These are phyloP conservation scores for Rhodofomes roseus DNA, from an alignment of 1,284 basidiomycete genomes.

Conservation along the genomic window DNA sequence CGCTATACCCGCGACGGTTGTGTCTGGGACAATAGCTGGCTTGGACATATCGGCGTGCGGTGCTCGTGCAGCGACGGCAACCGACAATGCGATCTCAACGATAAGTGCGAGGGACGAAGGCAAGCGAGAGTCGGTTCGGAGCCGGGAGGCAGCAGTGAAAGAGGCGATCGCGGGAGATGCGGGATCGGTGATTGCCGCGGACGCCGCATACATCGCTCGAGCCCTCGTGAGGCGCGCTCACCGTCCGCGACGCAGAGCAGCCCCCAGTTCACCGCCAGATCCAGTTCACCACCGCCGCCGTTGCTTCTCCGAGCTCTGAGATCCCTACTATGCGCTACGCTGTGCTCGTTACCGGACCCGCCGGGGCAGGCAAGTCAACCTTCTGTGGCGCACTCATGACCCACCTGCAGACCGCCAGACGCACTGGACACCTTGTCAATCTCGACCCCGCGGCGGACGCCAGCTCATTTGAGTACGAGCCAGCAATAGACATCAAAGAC, in stretches of 20 bases:
- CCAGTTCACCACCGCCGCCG: neutral
- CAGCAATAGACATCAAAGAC: constrained; percentile 93
- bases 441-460: constrained; percentile 93
- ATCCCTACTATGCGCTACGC: constrained; percentile 78
- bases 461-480: constrained; percentile 87
- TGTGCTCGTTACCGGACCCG: constrained; percentile 86
- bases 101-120: neutral
- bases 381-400: constrained; percentile 90
- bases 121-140: neutral
- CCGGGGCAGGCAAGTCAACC: constrained; percentile 97
- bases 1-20: constrained; percentile 76
- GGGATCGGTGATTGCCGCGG: constrained; percentile 1
- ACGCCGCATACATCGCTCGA: neutral
- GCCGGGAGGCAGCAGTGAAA: neutral
- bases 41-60: constrained; percentile 53
- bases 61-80: neutral
- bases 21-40: constrained; percentile 69
- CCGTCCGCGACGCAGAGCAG: neutral
- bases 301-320: neutral
- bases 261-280: neutral
- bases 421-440: constrained; percentile 93
- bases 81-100: neutral
- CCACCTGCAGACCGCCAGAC: constrained; percentile 81
- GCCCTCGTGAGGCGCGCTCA: neutral
- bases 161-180: neutral